phyloP scores from a whole-genome alignment of 768 basidiomycete species.

The Auricularia cornea region DNA sequence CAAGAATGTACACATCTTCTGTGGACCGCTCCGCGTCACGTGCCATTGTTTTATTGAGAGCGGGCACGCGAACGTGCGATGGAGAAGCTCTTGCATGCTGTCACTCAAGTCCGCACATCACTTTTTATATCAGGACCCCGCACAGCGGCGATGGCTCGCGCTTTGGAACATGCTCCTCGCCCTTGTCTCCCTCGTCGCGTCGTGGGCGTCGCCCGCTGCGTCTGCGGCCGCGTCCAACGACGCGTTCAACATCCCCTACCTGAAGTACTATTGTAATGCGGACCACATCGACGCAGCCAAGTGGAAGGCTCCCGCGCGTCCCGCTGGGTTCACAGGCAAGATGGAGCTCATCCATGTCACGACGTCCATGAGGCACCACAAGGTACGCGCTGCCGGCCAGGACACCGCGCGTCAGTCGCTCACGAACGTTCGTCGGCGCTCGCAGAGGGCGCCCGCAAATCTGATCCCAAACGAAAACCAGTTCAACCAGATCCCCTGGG shows the following conservation, averaged over 20 bases:
- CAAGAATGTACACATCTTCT: too few relatives aligned
- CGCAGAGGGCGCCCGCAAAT: slow-evolving; percentile 42
- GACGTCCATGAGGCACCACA: slow-evolving; percentile 39
- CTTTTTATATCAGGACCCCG: not conserved
- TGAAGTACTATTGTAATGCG: slow-evolving; percentile 46
- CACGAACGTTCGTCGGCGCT: not conserved
- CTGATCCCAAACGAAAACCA: slow-evolving; percentile 35
- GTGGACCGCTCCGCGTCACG: too few relatives aligned
- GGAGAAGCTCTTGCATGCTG: too few relatives aligned
- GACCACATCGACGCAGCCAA: slow-evolving; percentile 36
- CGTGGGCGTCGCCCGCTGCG: not conserved
- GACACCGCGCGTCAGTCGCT: not conserved
- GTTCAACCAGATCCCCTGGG: slow-evolving; percentile 34
- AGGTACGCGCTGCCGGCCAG: slow-evolving; percentile 21
- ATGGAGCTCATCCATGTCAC: slow-evolving; percentile 34
- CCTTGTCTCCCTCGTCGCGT: not conserved
- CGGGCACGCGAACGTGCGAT: too few relatives aligned
- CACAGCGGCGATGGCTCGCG: not conserved
- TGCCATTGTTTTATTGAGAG: too few relatives aligned
- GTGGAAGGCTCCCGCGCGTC: slow-evolving; percentile 24
- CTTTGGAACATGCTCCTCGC: not conserved
- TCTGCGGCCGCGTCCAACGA: not conserved
- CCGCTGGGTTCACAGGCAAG: slow-evolving; percentile 10
- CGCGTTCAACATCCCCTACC: not conserved
- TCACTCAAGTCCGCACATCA: not conserved